Evolutionary conservation across 2,329 filamentous ascomycete species (phyloP).

Genomic region (Ophiostoma sp.): DNA sequence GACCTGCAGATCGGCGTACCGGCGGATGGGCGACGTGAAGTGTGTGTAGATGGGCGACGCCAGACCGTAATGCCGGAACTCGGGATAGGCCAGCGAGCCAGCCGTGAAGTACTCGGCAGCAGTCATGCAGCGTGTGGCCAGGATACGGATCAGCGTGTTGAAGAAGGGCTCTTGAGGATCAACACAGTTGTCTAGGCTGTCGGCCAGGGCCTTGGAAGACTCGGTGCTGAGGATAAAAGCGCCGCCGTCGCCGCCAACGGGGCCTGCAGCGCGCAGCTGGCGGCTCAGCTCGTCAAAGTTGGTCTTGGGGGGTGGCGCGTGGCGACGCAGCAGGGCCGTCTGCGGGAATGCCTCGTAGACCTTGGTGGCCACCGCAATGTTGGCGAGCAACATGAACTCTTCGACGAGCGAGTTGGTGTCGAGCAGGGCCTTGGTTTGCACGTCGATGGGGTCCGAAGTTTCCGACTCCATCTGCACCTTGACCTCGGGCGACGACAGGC

Average conservation of each 20-base stretch:
- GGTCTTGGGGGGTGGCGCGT: constrained; percentile 85
- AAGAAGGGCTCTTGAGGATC: constrained; percentile 85
- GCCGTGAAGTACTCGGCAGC: constrained; percentile 97
- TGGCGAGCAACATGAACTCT: constrained; percentile 98
- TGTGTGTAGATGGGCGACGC: constrained; percentile 97
- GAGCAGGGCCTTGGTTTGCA: constrained; percentile 89
- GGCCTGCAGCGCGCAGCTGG: constrained; percentile 64
- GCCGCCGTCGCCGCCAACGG: constrained; percentile 48
- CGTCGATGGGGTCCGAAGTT: constrained; percentile 90
- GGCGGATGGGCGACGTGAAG: constrained; percentile 94
- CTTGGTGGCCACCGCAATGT: constrained; percentile 84
- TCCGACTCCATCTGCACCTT: constrained; percentile 93
- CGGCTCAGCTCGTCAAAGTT: constrained; percentile 94
- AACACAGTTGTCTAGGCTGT: constrained; percentile 79
- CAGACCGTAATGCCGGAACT: constrained; percentile 95
- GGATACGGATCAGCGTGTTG: constrained; percentile 95
- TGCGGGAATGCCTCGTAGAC: constrained; percentile 91
- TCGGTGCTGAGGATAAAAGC: constrained; percentile 60
- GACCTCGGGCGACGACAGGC: constrained; percentile 95
- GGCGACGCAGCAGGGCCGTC: constrained; percentile 86
- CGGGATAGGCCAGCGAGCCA: constrained; percentile 83
- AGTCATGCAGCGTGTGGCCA: constrained; percentile 98
- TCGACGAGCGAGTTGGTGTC: constrained; percentile 97
- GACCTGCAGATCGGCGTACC: constrained; percentile 93
- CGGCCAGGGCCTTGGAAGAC: constrained; percentile 86